A percentile compares a stretch with the other conserved stretches of the same genome.
Conservation (phyloP, 306 rosid genomes). For the Abrus pulchellus region DNA sequence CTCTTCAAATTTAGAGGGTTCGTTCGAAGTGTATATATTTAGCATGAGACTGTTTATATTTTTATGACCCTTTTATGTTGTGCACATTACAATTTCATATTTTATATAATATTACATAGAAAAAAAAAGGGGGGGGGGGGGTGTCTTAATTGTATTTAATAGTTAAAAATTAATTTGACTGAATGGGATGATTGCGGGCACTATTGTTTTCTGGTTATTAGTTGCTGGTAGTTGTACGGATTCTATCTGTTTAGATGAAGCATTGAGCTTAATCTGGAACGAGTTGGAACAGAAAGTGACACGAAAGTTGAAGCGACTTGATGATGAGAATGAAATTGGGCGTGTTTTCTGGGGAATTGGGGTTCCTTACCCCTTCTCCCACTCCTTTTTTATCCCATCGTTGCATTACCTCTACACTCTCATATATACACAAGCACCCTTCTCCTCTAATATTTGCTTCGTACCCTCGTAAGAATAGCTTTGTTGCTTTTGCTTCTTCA, state of each 20-base stretch:
- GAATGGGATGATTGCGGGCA: too few relatives aligned
- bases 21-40: too few relatives aligned
- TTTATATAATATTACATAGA: too few relatives aligned
- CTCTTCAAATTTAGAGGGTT: too few relatives aligned
- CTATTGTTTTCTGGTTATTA: too few relatives aligned
- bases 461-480: constrained; percentile 16
- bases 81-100: too few relatives aligned
- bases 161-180: too few relatives aligned
- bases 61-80: too few relatives aligned
- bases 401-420: constrained; percentile 20
- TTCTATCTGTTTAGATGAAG: not conserved
- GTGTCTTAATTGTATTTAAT: too few relatives aligned
- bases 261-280: not conserved
- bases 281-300: not conserved
- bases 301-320: not conserved
- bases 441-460: constrained; percentile 31
- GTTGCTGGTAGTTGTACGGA: not conserved
- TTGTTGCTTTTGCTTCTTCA: constrained; percentile 60
- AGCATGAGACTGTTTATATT: too few relatives aligned
- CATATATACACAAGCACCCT: constrained; percentile 39
- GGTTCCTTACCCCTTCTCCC: constrained; percentile 35
- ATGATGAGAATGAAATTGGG: constrained; percentile 22
- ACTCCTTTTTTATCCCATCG: constrained; percentile 32
- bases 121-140: too few relatives aligned
- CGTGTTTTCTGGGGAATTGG: constrained; percentile 42